A percentile compares a stretch with the other conserved stretches of the same genome.
Evolutionary conservation across 441 rosid genomes (phyloP).

Genomic region (Euphorbia corollata): DNA sequence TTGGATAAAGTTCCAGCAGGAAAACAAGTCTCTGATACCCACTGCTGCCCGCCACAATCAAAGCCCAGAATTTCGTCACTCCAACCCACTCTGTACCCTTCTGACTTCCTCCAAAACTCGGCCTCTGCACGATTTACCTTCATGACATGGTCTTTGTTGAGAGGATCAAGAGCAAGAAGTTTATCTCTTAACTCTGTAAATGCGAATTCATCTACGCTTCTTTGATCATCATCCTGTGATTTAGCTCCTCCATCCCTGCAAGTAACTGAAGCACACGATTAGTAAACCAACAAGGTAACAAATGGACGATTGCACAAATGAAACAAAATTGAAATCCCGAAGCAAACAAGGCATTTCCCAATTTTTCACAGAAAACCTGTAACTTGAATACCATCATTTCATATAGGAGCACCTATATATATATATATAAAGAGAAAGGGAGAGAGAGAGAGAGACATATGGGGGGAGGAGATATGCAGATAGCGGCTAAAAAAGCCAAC

Average conservation of each 20-base stretch:
- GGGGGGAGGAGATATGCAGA: neutral
- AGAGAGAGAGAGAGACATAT: neutral
- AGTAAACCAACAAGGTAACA: conserved; percentile 19
- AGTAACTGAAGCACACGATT: conserved; percentile 24
- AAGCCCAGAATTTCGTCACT: conserved; percentile 93
- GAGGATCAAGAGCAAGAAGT: conserved; percentile 86
- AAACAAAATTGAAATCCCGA: neutral
- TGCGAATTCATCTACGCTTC: conserved; percentile 56
- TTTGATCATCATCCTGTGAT: conserved; percentile 38
- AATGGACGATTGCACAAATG: neutral
- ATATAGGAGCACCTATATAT: neutral
- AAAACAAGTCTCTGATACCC: conserved; percentile 95
- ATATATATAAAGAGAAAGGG: no score
- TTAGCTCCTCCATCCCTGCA: conserved; percentile 47
- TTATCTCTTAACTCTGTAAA: conserved; percentile 88
- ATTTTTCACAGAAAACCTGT: neutral
- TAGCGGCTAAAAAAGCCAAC: neutral
- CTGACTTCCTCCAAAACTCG: conserved; percentile 90
- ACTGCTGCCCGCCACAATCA: conserved; percentile 98
- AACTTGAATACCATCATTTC: neutral
- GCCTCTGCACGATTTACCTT: conserved; percentile 86
- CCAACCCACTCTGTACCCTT: conserved; percentile 95
- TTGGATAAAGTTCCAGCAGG: conserved; percentile 84
- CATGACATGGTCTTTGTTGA: conserved; percentile 62
- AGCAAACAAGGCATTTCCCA: neutral